Conservation (phyloP, 176 grass and related monocot genomes). For the Oryza australiensis region DNA sequence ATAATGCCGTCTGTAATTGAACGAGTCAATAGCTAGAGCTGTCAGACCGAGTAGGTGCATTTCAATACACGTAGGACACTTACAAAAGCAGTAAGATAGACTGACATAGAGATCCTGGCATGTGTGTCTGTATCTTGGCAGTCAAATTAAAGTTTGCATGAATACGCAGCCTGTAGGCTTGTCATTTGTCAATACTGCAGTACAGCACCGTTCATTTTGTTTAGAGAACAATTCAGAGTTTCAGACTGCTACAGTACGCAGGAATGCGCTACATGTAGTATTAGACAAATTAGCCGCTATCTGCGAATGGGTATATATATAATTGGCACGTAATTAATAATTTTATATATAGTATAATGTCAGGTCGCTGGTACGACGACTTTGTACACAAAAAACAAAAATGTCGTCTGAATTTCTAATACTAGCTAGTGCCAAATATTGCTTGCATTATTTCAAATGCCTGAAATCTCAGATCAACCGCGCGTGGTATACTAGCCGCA, state of each 20-base stretch:
- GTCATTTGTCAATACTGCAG: background rate
- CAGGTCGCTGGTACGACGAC: background rate
- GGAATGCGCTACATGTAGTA: background rate
- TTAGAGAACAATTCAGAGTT: background rate
- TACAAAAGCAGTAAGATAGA: background rate
- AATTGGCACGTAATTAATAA: background rate
- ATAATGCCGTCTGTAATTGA: background rate
- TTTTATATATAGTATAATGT: background rate
- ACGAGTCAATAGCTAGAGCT: background rate
- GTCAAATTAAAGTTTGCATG: background rate
- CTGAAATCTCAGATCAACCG: background rate
- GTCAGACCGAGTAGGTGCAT: background rate
- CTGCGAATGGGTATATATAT: background rate
- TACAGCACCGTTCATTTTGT: background rate
- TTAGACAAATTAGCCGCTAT: background rate
- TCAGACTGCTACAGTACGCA: background rate
- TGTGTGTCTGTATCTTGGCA: background rate
- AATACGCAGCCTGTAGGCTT: background rate
- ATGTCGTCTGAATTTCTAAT: background rate
- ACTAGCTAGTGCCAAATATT: background rate
- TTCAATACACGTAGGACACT: background rate
- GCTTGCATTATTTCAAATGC: background rate
- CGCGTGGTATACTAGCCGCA: background rate
- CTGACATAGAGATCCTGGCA: no score
- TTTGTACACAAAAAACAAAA: background rate